Conservation (phyloP, 2,329 filamentous ascomycete species). For the Claviceps monticola region DNA sequence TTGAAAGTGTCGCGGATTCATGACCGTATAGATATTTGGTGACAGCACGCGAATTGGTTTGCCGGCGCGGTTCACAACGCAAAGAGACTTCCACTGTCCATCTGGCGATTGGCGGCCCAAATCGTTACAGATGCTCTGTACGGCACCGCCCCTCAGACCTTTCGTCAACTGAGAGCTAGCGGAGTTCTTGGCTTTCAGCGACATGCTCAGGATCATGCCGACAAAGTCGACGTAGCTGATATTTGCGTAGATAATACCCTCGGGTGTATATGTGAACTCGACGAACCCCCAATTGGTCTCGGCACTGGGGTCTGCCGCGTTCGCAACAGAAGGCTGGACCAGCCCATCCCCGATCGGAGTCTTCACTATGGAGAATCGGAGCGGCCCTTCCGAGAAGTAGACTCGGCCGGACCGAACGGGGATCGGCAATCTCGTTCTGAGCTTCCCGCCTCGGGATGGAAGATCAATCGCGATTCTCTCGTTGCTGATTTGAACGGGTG, state of each 20-base stretch:
- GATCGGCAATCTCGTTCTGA: conserved; percentile 25
- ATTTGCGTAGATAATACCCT: conserved; percentile 29
- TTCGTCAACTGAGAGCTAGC: conserved; percentile 24
- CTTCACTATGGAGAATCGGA: conserved; percentile 28
- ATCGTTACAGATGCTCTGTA: conserved; percentile 26
- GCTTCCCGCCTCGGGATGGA: conserved; percentile 21
- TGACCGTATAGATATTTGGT: conserved; percentile 26
- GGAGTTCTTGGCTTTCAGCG: conserved; percentile 20
- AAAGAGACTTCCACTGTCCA: conserved; percentile 31
- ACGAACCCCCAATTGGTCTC: conserved; percentile 35
- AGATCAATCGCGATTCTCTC: conserved; percentile 29
- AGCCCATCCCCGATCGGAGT: conserved; percentile 20
- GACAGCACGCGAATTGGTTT: conserved; percentile 30
- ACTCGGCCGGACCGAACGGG: conserved; percentile 28
- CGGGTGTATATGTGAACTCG: conserved; percentile 30
- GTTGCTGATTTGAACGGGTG: conserved; percentile 23
- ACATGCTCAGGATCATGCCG: conserved; percentile 36
- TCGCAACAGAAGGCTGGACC: conserved; percentile 34
- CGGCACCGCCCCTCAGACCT: conserved; percentile 23
- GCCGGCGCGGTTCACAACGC: conserved; percentile 22
- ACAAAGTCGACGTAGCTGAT: conserved; percentile 39
- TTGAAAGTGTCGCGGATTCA: conserved; percentile 21
- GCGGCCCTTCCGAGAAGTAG: conserved; percentile 29
- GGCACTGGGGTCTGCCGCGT: conserved; percentile 28
- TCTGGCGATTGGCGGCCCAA: conserved; percentile 25